A percentile compares a stretch with the other conserved stretches of the same genome.
phyloP scores from a whole-genome alignment of 495 filamentous ascomycete species.

The Penicillium coffeae region DNA sequence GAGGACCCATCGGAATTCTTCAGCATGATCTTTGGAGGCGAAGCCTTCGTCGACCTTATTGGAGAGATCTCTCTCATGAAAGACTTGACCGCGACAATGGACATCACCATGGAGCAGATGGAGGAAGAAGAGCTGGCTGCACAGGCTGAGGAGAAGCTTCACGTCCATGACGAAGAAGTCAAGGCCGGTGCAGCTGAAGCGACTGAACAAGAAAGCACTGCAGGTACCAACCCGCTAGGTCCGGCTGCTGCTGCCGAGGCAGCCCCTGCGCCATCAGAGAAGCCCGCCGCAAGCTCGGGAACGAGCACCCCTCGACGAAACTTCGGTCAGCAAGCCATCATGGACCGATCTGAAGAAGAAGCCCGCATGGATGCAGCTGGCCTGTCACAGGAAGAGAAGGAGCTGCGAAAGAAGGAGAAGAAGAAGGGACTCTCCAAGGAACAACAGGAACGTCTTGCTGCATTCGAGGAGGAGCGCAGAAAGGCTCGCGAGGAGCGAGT shows the following conservation, averaged over 20 bases:
- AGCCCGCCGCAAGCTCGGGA: constrained; percentile 46
- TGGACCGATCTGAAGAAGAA: constrained; percentile 86
- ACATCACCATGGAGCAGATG: constrained; percentile 74
- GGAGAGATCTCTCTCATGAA: constrained; percentile 92
- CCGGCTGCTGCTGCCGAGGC: constrained; percentile 20
- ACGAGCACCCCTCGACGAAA: constrained; percentile 63
- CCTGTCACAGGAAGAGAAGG: constrained; percentile 71
- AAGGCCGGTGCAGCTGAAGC: constrained; percentile 29
- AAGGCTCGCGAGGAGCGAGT: constrained; percentile 87
- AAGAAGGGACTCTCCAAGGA: constrained; percentile 84
- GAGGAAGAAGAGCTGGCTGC: constrained; percentile 61
- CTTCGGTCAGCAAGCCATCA: constrained; percentile 77
- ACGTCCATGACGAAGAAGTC: constrained; percentile 41
- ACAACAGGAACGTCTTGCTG: constrained; percentile 82
- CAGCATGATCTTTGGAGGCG: constrained; percentile 95
- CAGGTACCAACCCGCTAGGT: constrained; percentile 16
- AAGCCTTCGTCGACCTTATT: constrained; percentile 89
- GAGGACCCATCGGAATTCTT: constrained; percentile 98
- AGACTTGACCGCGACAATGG: constrained; percentile 84
- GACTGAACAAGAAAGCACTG: constrained; percentile 18
- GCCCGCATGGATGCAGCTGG: constrained; percentile 63
- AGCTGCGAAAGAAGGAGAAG: constrained; percentile 77
- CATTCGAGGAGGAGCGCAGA: constrained; percentile 81
- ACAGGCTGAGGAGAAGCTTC: constrained; percentile 46
- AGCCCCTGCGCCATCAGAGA: constrained; percentile 14